Evolutionary conservation across 2,329 filamentous ascomycete species (phyloP), one percentile per base, ranked within the genome.

Genomic region (Metarhizium sp.): DNA sequence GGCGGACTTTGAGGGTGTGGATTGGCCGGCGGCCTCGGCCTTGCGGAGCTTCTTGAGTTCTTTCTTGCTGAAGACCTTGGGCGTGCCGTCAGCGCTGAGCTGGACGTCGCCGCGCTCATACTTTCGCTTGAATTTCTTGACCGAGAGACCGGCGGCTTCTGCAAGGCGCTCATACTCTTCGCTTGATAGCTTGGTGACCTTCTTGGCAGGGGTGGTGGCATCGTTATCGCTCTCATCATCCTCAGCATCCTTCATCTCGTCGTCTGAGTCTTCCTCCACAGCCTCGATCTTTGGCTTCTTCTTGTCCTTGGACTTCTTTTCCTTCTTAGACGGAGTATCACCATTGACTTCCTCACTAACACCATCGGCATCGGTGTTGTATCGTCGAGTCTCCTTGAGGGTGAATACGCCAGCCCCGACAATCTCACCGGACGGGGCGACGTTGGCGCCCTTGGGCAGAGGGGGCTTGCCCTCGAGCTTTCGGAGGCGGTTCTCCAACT

Each of bases 291-390:
- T 71, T 47, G 65, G 65, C 71, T 75, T 75, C 58, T 76, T 72
- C 59, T 72, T 70, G 42, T 53, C 51, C 61, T 71, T 69, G 48
- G 68, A 69, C 66, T 78, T 72, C 60, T 77, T 74, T 16, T 67
- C 67, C 63, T 70, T 71, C 61, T 68, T 71, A 57, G 64, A 62
- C 16, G 70, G 63, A 54, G 68, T 66, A 29, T 71, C 67, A 25
- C 66, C 71, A 51, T 73, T 72, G 25, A 50, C 48, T 32, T 85
- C 79, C 14, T 82, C 83, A 58, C 78, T 78, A 52, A 96, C 76
- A 60, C 91, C 92, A 72, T 99, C 94, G 54, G 90, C 94, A 68
- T 97, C 92, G 51, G 84, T 80, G 72, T 97, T 97, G 80, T 99
- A 99, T 73, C 92, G 94, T 68, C 90, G 82, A 11, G 88, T 88